Percentiles rank a stretch among this genome's conserved stretches.
These are phyloP conservation scores for Ustilago cynodontis DNA, from an alignment of 1,284 basidiomycete genomes.

Conservation along the genomic window DNA sequence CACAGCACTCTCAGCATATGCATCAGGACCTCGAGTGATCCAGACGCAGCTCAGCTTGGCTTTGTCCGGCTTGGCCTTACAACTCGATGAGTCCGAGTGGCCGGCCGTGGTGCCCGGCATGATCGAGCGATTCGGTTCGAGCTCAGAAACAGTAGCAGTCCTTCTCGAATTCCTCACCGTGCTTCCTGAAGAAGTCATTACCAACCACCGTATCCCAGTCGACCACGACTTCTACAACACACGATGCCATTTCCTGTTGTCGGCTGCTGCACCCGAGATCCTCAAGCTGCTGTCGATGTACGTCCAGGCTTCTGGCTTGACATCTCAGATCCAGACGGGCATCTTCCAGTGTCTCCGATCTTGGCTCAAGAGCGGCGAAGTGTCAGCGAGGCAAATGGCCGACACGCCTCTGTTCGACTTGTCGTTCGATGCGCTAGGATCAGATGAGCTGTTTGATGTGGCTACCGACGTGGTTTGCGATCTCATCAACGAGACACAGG, in stretches of 20 bases:
- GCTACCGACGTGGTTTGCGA: slow-evolving; percentile 94
- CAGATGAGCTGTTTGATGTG: slow-evolving; percentile 87
- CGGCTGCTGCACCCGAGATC: slow-evolving; percentile 79
- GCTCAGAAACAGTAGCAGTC: slow-evolving; percentile 83
- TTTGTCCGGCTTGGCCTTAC: slow-evolving; percentile 88
- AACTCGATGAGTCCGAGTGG: slow-evolving; percentile 83
- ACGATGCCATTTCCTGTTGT: slow-evolving; percentile 58
- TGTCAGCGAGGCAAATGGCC: slow-evolving; percentile 77
- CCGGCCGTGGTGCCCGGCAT: slow-evolving; percentile 82
- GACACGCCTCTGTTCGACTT: slow-evolving; percentile 85
- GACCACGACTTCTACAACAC: slow-evolving; percentile 81
- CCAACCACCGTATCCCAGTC: slow-evolving; percentile 88
- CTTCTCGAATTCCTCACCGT: slow-evolving; percentile 91
- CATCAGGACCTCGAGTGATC: slow-evolving; percentile 85
- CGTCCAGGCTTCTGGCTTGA: slow-evolving; percentile 87
- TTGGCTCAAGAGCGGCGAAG: slow-evolving; percentile 91
- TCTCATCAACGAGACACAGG: slow-evolving; percentile 97
- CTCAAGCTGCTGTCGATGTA: slow-evolving; percentile 88
- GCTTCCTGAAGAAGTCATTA: slow-evolving; percentile 88
- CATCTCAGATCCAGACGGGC: slow-evolving; percentile 82
- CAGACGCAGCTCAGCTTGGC: slow-evolving; percentile 91
- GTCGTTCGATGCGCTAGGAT: slow-evolving; percentile 63
- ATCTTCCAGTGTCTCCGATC: slow-evolving; percentile 87
- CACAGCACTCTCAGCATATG: slow-evolving; percentile 76
- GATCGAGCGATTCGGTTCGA: slow-evolving; percentile 86